Conservation (phyloP, 495 filamentous ascomycete species). For the Terfezia boudieri region DNA sequence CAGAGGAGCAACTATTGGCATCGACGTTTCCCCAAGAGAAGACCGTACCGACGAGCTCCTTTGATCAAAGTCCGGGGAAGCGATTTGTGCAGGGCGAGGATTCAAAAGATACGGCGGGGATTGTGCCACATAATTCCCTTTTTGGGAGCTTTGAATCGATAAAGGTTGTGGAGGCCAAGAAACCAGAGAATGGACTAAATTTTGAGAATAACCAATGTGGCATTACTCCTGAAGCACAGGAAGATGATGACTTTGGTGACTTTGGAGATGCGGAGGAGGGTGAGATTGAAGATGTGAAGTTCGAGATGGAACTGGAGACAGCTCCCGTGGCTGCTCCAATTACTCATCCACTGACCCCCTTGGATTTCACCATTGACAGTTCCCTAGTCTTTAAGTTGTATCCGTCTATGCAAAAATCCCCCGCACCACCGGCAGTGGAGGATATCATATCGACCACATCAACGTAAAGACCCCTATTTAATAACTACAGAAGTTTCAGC, state of each 20-base stretch:
- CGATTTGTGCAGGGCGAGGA: neutral
- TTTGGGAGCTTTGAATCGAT: too few relatives aligned
- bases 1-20: too few relatives aligned
- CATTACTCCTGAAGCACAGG: conserved; percentile 4
- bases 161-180: too few relatives aligned
- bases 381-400: conserved; percentile 26
- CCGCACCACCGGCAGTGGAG: conserved; percentile 9
- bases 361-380: conserved; percentile 20
- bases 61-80: neutral
- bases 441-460: conserved; percentile 27
- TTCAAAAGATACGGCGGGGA: neutral
- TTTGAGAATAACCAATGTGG: too few relatives aligned
- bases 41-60: too few relatives aligned
- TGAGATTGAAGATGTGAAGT: conserved; percentile 3
- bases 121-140: too few relatives aligned
- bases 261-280: conserved; percentile 28
- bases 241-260: conserved; percentile 28
- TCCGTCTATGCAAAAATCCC: conserved; percentile 8
- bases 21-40: too few relatives aligned
- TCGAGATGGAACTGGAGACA: neutral
- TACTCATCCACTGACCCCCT: conserved; percentile 1
- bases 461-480: conserved; percentile 6
- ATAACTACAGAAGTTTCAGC: neutral
- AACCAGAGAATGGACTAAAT: too few relatives aligned
- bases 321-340: conserved; percentile 10